A percentile compares a stretch with the other conserved stretches of the same genome.
Evolutionary conservation across 768 basidiomycete species (phyloP).

Genomic region (Panaeolus papilionaceus): DNA sequence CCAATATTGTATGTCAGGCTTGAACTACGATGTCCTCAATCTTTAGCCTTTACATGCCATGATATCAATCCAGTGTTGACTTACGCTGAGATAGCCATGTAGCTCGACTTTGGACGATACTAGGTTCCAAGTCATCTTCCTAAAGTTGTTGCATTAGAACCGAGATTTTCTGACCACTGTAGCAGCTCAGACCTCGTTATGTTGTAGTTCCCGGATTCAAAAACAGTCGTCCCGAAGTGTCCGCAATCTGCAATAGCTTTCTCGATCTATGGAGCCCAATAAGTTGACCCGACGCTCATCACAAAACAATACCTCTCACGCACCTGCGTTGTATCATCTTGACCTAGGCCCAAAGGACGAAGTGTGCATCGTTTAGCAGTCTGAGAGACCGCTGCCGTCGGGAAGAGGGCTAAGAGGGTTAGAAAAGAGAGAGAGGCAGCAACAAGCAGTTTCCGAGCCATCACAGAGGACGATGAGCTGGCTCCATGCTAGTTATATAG

Average conservation of each 20-base stretch:
- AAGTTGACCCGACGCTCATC: neutral
- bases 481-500: conserved; percentile 6
- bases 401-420: neutral
- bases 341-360: conserved; percentile 41
- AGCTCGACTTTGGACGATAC: conserved; percentile 49
- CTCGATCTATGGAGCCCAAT: conserved; percentile 43
- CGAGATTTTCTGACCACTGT: neutral
- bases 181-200: conserved; percentile 48
- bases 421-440: neutral
- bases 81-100: conserved; percentile 51
- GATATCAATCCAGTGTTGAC: conserved; percentile 16
- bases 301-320: conserved; percentile 16
- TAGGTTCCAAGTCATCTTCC: conserved; percentile 63
- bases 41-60: neutral
- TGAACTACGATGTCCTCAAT: conserved; percentile 43
- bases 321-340: conserved; percentile 48
- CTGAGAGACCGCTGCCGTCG: neutral
- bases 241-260: conserved; percentile 56
- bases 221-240: conserved; percentile 49
- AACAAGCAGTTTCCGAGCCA: neutral
- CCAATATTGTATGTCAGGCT: conserved; percentile 62
- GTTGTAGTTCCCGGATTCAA: conserved; percentile 53
- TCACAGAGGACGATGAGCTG: neutral
- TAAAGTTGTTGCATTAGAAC: conserved; percentile 23
- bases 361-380: conserved; percentile 29